Conservation (phyloP, 495 filamentous ascomycete species). For the Lepidopterella palustris region DNA sequence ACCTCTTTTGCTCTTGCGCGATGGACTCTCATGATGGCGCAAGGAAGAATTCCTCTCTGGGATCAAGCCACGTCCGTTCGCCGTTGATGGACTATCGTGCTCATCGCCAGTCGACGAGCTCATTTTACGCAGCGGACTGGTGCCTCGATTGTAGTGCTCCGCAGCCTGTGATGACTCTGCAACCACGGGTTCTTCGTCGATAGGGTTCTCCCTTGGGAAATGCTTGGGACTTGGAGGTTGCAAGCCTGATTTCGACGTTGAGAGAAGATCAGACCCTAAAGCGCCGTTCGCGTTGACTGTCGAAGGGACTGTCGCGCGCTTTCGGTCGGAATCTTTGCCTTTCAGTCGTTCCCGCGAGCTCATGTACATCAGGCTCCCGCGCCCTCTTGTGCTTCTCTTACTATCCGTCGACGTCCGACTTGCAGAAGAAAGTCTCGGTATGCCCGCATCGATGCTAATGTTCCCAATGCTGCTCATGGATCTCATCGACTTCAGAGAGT, state of each 20-base stretch:
- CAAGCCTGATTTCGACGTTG: not conserved
- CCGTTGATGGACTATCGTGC: slow-evolving; percentile 11
- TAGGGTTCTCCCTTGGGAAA: slow-evolving; percentile 22
- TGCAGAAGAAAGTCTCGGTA: slow-evolving; percentile 12
- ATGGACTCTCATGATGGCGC: slow-evolving; percentile 27
- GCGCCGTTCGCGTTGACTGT: not conserved
- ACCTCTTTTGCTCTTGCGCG: slow-evolving; percentile 17
- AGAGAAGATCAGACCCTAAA: slow-evolving; percentile 8
- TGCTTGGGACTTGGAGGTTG: slow-evolving; percentile 19
- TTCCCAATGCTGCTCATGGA: slow-evolving; percentile 27
- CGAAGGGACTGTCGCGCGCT: slow-evolving; percentile 16
- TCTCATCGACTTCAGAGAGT: slow-evolving; percentile 16
- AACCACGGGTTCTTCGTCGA: slow-evolving; percentile 28
- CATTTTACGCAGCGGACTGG: slow-evolving; percentile 20
- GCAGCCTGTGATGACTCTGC: slow-evolving; percentile 19
- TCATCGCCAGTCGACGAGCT: slow-evolving; percentile 10
- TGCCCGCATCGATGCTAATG: slow-evolving; percentile 26
- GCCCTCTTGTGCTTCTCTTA: slow-evolving; percentile 18
- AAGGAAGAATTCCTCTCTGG: slow-evolving; percentile 27
- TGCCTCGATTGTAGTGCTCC: slow-evolving; percentile 12
- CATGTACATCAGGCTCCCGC: slow-evolving; percentile 32
- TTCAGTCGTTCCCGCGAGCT: slow-evolving; percentile 33
- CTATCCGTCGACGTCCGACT: slow-evolving; percentile 25
- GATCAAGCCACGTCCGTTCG: slow-evolving; percentile 16
- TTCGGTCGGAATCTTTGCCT: slow-evolving; percentile 27